A percentile compares a stretch with the other conserved stretches of the same genome.
Evolutionary conservation across 495 filamentous ascomycete species (phyloP).

Genomic region (Aspergillus haitiensis): DNA sequence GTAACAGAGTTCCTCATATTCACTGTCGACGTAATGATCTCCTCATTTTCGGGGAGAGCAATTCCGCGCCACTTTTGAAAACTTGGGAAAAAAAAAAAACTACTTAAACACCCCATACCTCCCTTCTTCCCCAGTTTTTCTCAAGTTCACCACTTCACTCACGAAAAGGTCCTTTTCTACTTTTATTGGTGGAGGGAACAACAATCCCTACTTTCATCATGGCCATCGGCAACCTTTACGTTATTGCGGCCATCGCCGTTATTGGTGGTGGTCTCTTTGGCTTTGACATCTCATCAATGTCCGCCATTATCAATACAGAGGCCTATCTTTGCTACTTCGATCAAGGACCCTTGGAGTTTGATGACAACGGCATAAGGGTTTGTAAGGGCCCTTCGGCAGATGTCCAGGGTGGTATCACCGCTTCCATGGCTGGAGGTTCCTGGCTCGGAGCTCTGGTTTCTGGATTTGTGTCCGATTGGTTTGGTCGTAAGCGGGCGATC

Average conservation of each 20-base stretch:
- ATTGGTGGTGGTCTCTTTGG: constrained; percentile 80
- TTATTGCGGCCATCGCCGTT: constrained; percentile 73
- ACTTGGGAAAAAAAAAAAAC: neutral
- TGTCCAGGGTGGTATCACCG: constrained; percentile 61
- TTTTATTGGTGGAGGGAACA: neutral
- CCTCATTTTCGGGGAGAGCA: constrained; percentile 1
- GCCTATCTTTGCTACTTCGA: constrained; percentile 67
- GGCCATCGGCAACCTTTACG: constrained; percentile 64
- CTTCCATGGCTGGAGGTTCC: constrained; percentile 73
- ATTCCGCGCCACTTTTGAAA: neutral
- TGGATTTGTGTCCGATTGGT: constrained; percentile 63
- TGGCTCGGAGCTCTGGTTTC: constrained; percentile 70
- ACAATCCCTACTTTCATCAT: constrained; percentile 11
- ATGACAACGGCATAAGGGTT: constrained; percentile 25
- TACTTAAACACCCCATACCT: constrained; percentile 4
- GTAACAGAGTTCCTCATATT: constrained; percentile 1
- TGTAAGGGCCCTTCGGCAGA: constrained; percentile 51
- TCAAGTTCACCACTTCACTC: neutral
- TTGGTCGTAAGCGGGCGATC: constrained; percentile 68
- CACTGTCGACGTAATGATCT: neutral
- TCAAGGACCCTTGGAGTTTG: constrained; percentile 34
- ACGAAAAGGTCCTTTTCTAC: neutral
- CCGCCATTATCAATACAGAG: constrained; percentile 63
- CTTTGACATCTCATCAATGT: constrained; percentile 83
- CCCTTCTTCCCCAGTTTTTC: constrained; percentile 14